phyloP scores from a whole-genome alignment of 345 rosid genomes.

The Rhodamnia rubescens region DNA sequence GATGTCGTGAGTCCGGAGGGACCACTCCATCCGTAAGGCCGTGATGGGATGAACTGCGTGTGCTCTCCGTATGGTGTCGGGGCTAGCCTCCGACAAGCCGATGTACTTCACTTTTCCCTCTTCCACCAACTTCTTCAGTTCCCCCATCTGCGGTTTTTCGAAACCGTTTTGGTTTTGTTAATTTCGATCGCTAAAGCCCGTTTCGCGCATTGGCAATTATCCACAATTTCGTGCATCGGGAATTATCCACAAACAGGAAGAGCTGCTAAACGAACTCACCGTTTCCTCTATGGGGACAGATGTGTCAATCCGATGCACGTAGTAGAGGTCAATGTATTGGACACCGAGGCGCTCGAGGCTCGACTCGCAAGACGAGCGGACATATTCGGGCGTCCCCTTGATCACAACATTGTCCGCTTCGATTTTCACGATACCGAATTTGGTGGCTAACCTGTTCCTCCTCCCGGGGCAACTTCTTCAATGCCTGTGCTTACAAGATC shows the following conservation, averaged over 20 bases:
- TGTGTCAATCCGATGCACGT: constrained; percentile 14
- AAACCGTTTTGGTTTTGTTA: background rate
- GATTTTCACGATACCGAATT: constrained; percentile 4
- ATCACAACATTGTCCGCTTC: background rate
- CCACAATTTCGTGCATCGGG: too few relatives aligned
- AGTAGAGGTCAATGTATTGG: constrained; percentile 18
- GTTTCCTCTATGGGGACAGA: constrained; percentile 16
- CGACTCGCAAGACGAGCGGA: constrained; percentile 12
- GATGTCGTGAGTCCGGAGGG: constrained; percentile 28
- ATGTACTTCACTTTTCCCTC: constrained; percentile 32
- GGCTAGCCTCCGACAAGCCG: constrained; percentile 40
- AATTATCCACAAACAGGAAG: background rate
- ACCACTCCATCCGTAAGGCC: constrained; percentile 31
- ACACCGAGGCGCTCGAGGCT: constrained; percentile 18
- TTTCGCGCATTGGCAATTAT: too few relatives aligned
- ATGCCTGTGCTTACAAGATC: constrained; percentile 1
- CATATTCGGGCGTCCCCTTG: constrained; percentile 7
- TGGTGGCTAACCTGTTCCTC: constrained; percentile 18
- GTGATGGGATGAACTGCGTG: constrained; percentile 37
- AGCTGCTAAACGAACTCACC: background rate
- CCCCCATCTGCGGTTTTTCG: constrained; percentile 13
- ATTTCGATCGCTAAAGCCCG: background rate
- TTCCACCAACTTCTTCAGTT: constrained; percentile 28
- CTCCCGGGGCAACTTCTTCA: constrained; percentile 16
- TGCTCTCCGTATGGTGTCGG: constrained; percentile 27